Evolutionary conservation across 805 yeast species (phyloP).

Genomic region (Scheffersomyces amazonensis): DNA sequence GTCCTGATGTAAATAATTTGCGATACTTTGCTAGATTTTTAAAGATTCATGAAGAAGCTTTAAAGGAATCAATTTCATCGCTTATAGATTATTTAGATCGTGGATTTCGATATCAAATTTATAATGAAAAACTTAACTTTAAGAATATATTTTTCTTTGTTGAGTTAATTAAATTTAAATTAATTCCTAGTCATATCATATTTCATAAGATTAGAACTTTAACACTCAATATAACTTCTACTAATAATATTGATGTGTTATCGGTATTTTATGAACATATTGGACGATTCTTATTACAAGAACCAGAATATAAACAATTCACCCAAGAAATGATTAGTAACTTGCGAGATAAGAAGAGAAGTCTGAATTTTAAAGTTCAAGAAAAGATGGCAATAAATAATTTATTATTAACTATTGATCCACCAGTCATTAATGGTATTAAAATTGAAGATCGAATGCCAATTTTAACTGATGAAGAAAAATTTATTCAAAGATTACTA

Average conservation of each 20-base stretch:
- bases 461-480: slow-evolving; percentile 28
- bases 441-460: slow-evolving; percentile 16
- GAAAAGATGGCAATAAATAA: slow-evolving; percentile 59
- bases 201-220: slow-evolving; percentile 71
- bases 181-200: slow-evolving; percentile 66
- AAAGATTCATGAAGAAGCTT: slow-evolving; percentile 49
- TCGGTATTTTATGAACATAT: slow-evolving; percentile 69
- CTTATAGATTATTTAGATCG: slow-evolving; percentile 54
- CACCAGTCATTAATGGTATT: slow-evolving; percentile 45
- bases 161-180: slow-evolving; percentile 73
- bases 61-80: slow-evolving; percentile 52
- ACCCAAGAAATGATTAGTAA: slow-evolving; percentile 64
- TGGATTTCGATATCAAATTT: slow-evolving; percentile 58
- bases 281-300: slow-evolving; percentile 62
- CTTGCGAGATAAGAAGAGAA: slow-evolving; percentile 48
- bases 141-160: slow-evolving; percentile 60
- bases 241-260: slow-evolving; percentile 66
- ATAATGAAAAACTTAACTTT: slow-evolving; percentile 50
- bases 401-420: slow-evolving; percentile 52
- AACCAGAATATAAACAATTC: slow-evolving; percentile 51
- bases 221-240: slow-evolving; percentile 47
- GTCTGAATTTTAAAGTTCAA: slow-evolving; percentile 47
- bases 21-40: slow-evolving; percentile 64
- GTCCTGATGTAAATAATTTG: slow-evolving; percentile 43
- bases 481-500: slow-evolving; percentile 36